These are phyloP conservation scores for Curvularia eragrostidis DNA, from an alignment of 2,329 filamentous ascomycete genomes.

Conservation along the genomic window DNA sequence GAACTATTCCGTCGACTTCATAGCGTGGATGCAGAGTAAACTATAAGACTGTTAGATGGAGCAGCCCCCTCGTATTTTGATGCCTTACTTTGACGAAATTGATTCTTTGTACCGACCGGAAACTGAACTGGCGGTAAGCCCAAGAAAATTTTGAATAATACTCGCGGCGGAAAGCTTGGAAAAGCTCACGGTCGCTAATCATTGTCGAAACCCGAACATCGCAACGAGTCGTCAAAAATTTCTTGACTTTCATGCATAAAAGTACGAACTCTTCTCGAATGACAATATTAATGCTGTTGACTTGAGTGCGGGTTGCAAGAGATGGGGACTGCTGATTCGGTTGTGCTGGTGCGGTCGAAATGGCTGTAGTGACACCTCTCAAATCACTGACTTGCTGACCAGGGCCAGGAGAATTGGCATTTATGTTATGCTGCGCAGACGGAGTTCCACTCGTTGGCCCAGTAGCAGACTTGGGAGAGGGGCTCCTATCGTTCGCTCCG, in stretches of 20 bases:
- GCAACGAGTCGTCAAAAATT: not conserved
- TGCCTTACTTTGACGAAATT: constrained; percentile 1
- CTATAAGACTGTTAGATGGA: not conserved
- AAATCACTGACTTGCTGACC: no score
- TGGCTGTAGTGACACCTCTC: not conserved
- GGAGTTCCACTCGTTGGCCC: not conserved
- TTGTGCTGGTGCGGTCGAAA: not conserved
- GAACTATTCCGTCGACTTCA: not conserved
- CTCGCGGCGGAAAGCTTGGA: not conserved
- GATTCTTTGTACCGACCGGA: not conserved
- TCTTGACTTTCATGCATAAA: not conserved
- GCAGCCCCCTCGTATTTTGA: no score
- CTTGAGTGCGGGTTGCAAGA: not conserved
- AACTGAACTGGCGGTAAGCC: not conserved
- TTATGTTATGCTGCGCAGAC: not conserved
- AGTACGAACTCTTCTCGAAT: constrained; percentile 9
- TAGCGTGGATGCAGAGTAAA: not conserved
- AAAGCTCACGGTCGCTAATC: not conserved
- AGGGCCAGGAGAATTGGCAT: no score
- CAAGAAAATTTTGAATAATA: not conserved
- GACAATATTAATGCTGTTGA: not conserved
- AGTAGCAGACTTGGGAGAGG: not conserved
- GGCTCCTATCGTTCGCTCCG: not conserved
- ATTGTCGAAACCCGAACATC: constrained; percentile 2
- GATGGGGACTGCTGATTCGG: not conserved